Base-by-base conservation (phyloP, 202 grass and related monocot species). In the Dendrocalamus latiflorus region DNA sequence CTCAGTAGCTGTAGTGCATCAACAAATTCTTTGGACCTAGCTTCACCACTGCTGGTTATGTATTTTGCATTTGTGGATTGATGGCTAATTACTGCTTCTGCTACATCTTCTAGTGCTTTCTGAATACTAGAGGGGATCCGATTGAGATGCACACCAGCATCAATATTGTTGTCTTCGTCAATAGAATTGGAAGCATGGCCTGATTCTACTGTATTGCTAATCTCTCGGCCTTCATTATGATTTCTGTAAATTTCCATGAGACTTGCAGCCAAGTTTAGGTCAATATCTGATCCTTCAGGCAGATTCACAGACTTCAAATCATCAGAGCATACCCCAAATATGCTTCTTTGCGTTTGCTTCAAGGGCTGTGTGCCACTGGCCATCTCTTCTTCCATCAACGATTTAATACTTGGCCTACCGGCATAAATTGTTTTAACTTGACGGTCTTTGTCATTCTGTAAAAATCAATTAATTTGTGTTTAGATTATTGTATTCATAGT, bases 301-400 rank as follows among this genome's bases (percentile, higher is more conserved):
- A 59, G 70, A 72, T 79, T 86, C 80, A 79, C 54, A 36, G 41
- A 76, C 73, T 89, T 85, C 41, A 63, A 71, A 55, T 56, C 87
- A 76, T 89, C 88, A 66, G 55, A 82, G 48, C 64, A 86, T 76
- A 72, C 7, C 56, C 86, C 77, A 65, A 37, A 30, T 70, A 70
- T 63, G 76, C 73, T 85, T 48, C 70, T 89, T 67, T 89, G 67
- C 58, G 57, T 87, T 84, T 91, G 60, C 73, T 63, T 93, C 34
- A 74, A 73, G 39, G 89, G 66, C 55, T 86, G 87, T 80, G 83
- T 75, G 53, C 33, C 84, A 77, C 50, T 87, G 25, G 78, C 62
- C 95, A 94, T 91, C 82, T 98, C 92, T 88, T 98, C 86, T 81
- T 94, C 89, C 81, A 94, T 96, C 56, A 99, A 83, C 42, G 75